Evolutionary conservation across 2,329 filamentous ascomycete genomes (phyloP), one percentile per base, ranked within the genome.

Genomic region (Epichloe brachyelytri): DNA sequence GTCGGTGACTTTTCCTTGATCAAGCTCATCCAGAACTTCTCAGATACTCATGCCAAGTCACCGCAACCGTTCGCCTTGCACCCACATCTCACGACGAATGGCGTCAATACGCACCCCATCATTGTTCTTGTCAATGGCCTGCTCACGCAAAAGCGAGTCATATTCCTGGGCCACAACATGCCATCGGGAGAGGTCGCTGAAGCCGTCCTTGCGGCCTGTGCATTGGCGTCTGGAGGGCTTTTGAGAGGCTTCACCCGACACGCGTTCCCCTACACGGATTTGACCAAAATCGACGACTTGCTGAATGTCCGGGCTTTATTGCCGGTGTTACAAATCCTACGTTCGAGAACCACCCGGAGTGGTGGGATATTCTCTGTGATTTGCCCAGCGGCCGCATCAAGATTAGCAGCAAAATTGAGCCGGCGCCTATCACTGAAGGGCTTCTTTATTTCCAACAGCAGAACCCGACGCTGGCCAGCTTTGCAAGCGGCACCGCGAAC

Each of bases 331-430:
- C 91, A 1, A 98, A 98, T 63, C 93, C 93, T 5, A 91, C 89
- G 0, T 98, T 98, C 65, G 89, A 91, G 55, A 82, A 89, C 62
- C 91, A 97, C 62, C 87, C 86, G 0, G 90, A 96, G 64, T 98
- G 93, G 93, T 98, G 93, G 93, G 93, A 98, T 67, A 71, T 98
- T 10, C 76, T 98, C 12, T 98, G 93, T 66, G 93, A 98, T 66
- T 74, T 98, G 41, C 86, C 90, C 0, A 91, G 84, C 1, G 93
- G 93, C 10, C 83, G 90, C 43, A 89, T 98, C 74, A 95, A 93
- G 68, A 97, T 98, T 61, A 95, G 88, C 62, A 88, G 79, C 64
- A 84, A 83, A 59, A 90, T 97, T 57, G 91, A 97, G 55, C 69
- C 79, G 20, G 86, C 89, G 0, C 80, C 84, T 1, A 68, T 86